Evolutionary conservation across 2,329 filamentous ascomycete genomes (phyloP).

Genomic region (Claviceps pusilla): DNA sequence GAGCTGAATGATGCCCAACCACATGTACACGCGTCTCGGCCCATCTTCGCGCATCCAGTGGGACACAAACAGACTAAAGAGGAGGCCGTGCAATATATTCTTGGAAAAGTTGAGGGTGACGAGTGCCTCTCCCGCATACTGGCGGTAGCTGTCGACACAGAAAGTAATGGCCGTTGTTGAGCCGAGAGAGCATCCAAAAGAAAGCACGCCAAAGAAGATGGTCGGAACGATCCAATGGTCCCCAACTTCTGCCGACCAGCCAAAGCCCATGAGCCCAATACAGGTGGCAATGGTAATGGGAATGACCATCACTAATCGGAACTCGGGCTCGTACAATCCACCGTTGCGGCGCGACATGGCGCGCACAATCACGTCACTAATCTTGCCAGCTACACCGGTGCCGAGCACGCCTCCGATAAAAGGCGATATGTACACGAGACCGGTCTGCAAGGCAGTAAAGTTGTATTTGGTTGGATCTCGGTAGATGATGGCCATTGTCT

Average conservation of each 20-base stretch:
- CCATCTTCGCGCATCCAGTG: conserved; percentile 67
- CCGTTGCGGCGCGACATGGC: conserved; percentile 73
- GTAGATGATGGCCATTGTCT: conserved; percentile 71
- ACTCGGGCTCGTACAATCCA: conserved; percentile 92
- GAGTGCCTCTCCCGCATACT: conserved; percentile 85
- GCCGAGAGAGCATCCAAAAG: conserved; percentile 80
- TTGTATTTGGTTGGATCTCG: conserved; percentile 55
- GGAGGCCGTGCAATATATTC: conserved; percentile 79
- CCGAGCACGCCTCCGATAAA: conserved; percentile 81
- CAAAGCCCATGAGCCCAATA: conserved; percentile 84
- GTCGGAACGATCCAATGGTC: conserved; percentile 86
- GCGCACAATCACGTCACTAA: conserved; percentile 73
- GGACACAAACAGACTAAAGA: conserved; percentile 80
- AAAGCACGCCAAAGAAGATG: conserved; percentile 80
- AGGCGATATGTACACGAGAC: conserved; percentile 77
- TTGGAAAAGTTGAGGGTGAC: conserved; percentile 92
- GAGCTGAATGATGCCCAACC: conserved; percentile 74
- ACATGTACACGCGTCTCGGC: conserved; percentile 63
- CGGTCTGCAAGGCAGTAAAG: conserved; percentile 66
- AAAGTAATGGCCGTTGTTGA: conserved; percentile 89
- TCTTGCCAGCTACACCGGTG: conserved; percentile 77
- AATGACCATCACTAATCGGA: conserved; percentile 72
- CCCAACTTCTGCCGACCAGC: conserved; percentile 68
- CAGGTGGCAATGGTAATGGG: conserved; percentile 66
- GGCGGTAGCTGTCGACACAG: conserved; percentile 80